Evolutionary conservation across 2,329 filamentous ascomycete species (phyloP), one percentile per base, ranked within the genome.

Genomic region (Blastomyces percursus): DNA sequence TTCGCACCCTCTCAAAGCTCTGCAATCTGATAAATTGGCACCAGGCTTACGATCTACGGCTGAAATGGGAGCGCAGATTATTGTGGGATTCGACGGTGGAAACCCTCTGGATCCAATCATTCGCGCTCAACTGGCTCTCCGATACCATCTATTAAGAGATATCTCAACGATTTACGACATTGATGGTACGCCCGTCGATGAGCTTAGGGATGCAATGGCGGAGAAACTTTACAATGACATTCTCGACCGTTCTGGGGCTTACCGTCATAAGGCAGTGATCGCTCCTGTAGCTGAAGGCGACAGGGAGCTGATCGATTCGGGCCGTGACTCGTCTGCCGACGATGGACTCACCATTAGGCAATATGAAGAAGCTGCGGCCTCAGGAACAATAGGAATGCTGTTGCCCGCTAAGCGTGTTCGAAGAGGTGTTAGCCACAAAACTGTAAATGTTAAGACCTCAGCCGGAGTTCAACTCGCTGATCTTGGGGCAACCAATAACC

Each of bases 11-110:
- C 74, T 87, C 64, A 78, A 77, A 79, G 81, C 85, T 78, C 77
- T 88, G 78, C 74, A 83, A 73, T 75, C 79, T 62, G 71, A 79
- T 71, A 75, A 77, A 66, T 68, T 85, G 71, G 76, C 80, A 72
- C 69, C 79, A 67, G 72, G 80, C 75, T 84, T 81, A 73, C 83
- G 76, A 59, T 88, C 88, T 71, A 97, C 92, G 24, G 94, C 91
- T 40, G 94, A 99, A 74, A 95, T 96, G 86, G 94, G 94, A 35
- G 94, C 93, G 62, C 96, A 99, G 81, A 97, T 99, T 64, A 91
- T 99, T 65, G 96, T 95, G 42, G 94, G 94, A 0, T 99, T 97
- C 72, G 91, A 97, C 67, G 85, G 90, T 67, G 95, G 95, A 21
- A 99, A 99, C 69, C 94, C 94, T 5, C 78, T 99, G 68, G 95